Conservation (phyloP, 257 asterid species). For the Solanum etuberosum region DNA sequence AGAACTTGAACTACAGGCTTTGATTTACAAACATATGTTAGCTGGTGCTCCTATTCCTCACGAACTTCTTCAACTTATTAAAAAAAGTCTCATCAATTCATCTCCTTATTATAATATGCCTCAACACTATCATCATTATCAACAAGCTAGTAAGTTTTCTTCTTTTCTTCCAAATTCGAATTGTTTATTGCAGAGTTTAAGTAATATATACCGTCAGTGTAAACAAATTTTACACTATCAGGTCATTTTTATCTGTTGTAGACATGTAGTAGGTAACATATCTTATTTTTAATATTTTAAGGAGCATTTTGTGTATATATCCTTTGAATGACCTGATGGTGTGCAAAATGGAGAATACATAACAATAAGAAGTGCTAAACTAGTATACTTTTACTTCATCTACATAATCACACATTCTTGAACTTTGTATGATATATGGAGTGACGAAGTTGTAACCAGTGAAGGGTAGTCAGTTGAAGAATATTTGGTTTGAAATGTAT, state of each 20-base stretch:
- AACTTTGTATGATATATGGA: neutral
- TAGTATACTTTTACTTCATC: neutral
- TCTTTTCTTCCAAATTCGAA: neutral
- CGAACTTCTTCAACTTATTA: constrained; percentile 60
- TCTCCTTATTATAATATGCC: constrained; percentile 28
- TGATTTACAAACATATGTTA: constrained; percentile 74
- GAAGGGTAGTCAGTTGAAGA: neutral
- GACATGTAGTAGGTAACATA: neutral
- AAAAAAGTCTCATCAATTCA: constrained; percentile 52
- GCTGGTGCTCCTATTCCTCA: constrained; percentile 75
- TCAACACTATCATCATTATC: constrained; percentile 27
- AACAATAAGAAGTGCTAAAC: neutral
- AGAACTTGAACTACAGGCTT: constrained; percentile 83
- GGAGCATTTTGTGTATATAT: neutral
- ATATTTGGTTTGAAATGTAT: neutral
- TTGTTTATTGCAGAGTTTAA: neutral
- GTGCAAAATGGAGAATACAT: neutral
- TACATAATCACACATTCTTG: neutral
- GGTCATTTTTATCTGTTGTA: neutral
- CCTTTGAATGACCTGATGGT: neutral
- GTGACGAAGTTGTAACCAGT: neutral
- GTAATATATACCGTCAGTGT: neutral
- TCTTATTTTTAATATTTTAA: neutral
- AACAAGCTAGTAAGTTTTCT: constrained; percentile 49
- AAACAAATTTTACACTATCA: neutral